Evolutionary conservation across 768 basidiomycete genomes (phyloP), one percentile per base, ranked within the genome.

Genomic region (Rubroboletus satanas): DNA sequence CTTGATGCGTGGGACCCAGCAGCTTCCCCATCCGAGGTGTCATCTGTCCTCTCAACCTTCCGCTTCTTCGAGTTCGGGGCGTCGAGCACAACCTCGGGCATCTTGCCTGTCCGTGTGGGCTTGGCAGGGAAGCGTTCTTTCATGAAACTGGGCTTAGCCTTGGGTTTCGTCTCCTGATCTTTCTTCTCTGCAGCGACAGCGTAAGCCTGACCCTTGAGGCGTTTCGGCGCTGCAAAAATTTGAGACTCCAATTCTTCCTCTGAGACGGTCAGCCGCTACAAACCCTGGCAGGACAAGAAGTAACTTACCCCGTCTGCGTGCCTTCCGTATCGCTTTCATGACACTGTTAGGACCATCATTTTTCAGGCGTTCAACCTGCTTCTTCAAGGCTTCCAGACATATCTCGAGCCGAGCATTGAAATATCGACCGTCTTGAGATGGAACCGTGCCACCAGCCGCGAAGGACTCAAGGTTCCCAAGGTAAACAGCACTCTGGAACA

Each of bases 321-420:
- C 81, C 14, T 81, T 77, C 53, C 81, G 77, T 58, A 96, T 87
- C n/a, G 79, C 75, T 36, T 82, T 75, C 71, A 82, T 72, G 11
- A 88, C 90, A 1, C 77, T 80, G 2, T 70, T 66, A 0, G 89
- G 74, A 7, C 89, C 90, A 43, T 90, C 75, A 7, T 79, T 77
- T 56, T 81, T 79, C 17, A 98, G 73, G 7, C 79, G 77, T 32
- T 88, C 83, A 4, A 88, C 84, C 60, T 96, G 93, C 1, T 65
- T 70, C 62, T 77, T 75, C 36, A 96, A 73, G 1, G 80, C 74
- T 9, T 73, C 74, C 48, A 89, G 71, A 23, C 80, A 76, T 41
- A 82, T 78, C 18, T 88, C 83, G 21, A 96, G 76, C 31, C 88
- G 81, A n/a, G 87, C 85, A 49, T 88, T 85, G 78, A 95, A 97